phyloP scores from a whole-genome alignment of 1,284 basidiomycete genomes.

The Ganoderma lucidum region DNA sequence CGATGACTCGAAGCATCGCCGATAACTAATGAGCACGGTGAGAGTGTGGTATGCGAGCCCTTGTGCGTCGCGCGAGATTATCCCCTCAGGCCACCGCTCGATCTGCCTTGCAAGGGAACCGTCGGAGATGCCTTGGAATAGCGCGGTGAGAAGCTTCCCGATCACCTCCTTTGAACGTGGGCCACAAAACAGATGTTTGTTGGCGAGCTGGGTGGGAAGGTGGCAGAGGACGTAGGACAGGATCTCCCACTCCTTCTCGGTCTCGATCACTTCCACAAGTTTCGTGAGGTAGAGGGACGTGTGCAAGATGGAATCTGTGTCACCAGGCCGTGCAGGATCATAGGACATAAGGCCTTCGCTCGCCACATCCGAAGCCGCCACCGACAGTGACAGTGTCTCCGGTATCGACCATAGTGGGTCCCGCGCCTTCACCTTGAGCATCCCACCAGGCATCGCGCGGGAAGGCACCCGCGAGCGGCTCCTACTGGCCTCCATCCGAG shows the following conservation, averaged over 20 bases:
- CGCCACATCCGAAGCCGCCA: constrained; percentile 69
- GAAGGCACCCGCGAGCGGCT: constrained; percentile 72
- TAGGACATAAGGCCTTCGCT: constrained; percentile 83
- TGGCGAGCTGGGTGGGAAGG: constrained; percentile 90
- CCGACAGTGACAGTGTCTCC: constrained; percentile 75
- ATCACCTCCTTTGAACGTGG: constrained; percentile 78
- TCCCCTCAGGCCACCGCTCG: constrained; percentile 65
- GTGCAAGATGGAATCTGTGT: constrained; percentile 67
- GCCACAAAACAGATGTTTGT: constrained; percentile 98
- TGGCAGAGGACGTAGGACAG: constrained; percentile 93
- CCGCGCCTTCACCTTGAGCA: constrained; percentile 43
- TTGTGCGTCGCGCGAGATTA: constrained; percentile 87
- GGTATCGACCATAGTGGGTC: constrained; percentile 84
- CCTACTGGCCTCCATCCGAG: constrained; percentile 63
- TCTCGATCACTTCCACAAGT: constrained; percentile 75
- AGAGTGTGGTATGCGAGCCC: constrained; percentile 90
- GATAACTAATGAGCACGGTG: constrained; percentile 91
- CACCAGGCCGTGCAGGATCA: constrained; percentile 62
- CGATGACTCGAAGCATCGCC: constrained; percentile 77
- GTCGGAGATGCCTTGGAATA: constrained; percentile 76
- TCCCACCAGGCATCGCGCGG: constrained; percentile 41
- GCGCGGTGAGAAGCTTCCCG: constrained; percentile 67
- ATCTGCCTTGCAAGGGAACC: constrained; percentile 68
- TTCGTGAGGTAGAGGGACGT: constrained; percentile 81
- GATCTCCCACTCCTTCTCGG: constrained; percentile 92